phyloP scores from a whole-genome alignment of 345 rosid genomes.

The Pistacia vera region DNA sequence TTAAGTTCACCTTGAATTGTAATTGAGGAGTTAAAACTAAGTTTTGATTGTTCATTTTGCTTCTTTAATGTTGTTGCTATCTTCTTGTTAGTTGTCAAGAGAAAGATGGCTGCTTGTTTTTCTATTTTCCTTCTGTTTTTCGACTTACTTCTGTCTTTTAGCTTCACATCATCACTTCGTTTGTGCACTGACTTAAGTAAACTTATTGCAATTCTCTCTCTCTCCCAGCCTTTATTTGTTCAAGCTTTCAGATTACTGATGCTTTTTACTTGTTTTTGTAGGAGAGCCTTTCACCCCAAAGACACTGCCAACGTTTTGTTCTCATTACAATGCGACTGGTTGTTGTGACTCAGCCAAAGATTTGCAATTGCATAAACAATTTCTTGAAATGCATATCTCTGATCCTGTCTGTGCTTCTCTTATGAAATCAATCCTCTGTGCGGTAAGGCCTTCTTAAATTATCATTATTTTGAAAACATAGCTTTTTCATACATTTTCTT shows the following conservation, averaged over 20 bases:
- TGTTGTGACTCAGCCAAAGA: constrained; percentile 79
- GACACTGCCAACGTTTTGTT: constrained; percentile 62
- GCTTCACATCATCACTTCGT: constrained; percentile 45
- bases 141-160: constrained; percentile 38
- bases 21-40: no score
- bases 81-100: neutral
- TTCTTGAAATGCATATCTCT: constrained; percentile 69
- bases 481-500: no score
- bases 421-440: constrained; percentile 67
- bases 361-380: constrained; percentile 58
- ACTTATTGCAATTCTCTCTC: constrained; percentile 18
- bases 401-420: constrained; percentile 61
- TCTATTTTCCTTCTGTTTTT: constrained; percentile 33
- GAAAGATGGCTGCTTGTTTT: constrained; percentile 36
- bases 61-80: neutral
- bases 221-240: neutral
- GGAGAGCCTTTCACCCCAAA: constrained; percentile 59
- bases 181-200: constrained; percentile 60
- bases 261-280: constrained; percentile 16
- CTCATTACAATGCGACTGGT: constrained; percentile 62
- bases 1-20: neutral
- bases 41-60: neutral
- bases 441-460: constrained; percentile 48
- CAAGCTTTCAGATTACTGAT: neutral
- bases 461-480: neutral